These are phyloP conservation scores for Diaporthe sp. DNA, from an alignment of 2,329 filamentous ascomycete genomes.

Conservation along the genomic window DNA sequence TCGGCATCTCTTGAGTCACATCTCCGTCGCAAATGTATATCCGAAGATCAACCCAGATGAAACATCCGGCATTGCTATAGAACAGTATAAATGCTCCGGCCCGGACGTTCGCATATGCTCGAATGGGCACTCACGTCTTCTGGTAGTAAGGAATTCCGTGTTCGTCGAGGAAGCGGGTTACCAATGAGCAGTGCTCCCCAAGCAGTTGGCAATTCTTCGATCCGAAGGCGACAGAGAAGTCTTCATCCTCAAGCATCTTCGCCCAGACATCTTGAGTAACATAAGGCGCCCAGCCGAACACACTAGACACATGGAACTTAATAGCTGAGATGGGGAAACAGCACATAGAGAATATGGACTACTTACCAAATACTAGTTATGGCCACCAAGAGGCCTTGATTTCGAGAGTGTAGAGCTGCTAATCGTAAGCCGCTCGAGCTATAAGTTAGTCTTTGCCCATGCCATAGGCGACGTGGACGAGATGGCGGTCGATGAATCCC, in stretches of 20 bases:
- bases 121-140: background rate
- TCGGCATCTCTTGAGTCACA: too few relatives aligned
- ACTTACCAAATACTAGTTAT: slow-evolving; percentile 44
- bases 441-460: slow-evolving; percentile 61
- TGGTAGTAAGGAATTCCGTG: slow-evolving; percentile 34
- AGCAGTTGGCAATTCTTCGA: slow-evolving; percentile 48
- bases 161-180: slow-evolving; percentile 32
- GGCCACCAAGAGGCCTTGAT: slow-evolving; percentile 50
- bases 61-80: background rate
- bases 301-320: too few relatives aligned
- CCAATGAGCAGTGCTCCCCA: slow-evolving; percentile 29
- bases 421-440: background rate
- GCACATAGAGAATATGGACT: background rate
- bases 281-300: slow-evolving; percentile 58
- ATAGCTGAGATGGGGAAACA: too few relatives aligned
- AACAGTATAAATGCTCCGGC: too few relatives aligned
- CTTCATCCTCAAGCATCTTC: slow-evolving; percentile 55
- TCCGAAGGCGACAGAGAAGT: slow-evolving; percentile 57
- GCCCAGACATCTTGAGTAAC: slow-evolving; percentile 53
- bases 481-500: slow-evolving; percentile 56
- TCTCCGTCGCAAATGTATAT: background rate
- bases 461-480: slow-evolving; percentile 62
- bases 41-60: slow-evolving; percentile 5
- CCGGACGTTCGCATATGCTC: background rate
- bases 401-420: slow-evolving; percentile 40